Percentiles rank a stretch among this genome's conserved stretches.
These are phyloP conservation scores for Tillandsia fasciculata DNA, from an alignment of 176 grass and related monocot genomes.

Conservation along the genomic window DNA sequence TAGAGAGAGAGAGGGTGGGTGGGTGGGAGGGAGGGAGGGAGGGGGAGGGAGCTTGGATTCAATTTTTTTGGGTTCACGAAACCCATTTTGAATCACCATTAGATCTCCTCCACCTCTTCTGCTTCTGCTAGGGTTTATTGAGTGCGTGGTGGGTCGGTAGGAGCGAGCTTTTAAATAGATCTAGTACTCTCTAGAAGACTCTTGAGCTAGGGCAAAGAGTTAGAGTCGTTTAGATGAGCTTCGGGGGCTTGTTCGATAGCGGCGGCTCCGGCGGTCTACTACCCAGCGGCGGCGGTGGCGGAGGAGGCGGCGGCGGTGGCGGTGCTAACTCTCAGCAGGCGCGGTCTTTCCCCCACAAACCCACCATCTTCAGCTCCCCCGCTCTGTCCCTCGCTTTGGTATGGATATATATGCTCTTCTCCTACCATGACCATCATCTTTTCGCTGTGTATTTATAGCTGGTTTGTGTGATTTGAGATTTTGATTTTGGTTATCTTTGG, in stretches of 20 bases:
- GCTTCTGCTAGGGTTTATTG: neutral
- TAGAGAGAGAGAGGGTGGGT: neutral
- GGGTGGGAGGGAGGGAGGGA: neutral
- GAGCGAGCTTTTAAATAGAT: slow-evolving; percentile 6
- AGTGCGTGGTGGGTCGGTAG: slow-evolving; percentile 7
- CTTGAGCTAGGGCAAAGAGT: slow-evolving; percentile 5
- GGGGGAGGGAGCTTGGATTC: slow-evolving; percentile 1
- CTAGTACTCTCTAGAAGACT: slow-evolving; percentile 9
- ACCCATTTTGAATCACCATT: neutral
- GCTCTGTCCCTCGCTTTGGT: slow-evolving; percentile 56
- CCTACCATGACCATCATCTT: neutral
- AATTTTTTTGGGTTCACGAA: neutral
- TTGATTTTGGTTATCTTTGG: neutral
- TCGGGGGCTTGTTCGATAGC: slow-evolving; percentile 33
- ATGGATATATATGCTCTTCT: neutral
- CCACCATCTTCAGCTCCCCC: slow-evolving; percentile 34
- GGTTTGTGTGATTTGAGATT: neutral
- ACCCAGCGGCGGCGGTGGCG: slow-evolving; percentile 14
- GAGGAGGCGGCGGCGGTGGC: neutral
- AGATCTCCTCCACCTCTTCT: neutral
- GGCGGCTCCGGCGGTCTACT: slow-evolving; percentile 13
- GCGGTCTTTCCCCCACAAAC: too few species aligned
- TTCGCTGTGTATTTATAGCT: neutral
- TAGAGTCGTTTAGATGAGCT: slow-evolving; percentile 27
- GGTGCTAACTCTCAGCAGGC: neutral